Percentiles rank a stretch among this genome's conserved stretches.
Conservation (phyloP, 441 rosid species). For the Omphalea diandra region DNA sequence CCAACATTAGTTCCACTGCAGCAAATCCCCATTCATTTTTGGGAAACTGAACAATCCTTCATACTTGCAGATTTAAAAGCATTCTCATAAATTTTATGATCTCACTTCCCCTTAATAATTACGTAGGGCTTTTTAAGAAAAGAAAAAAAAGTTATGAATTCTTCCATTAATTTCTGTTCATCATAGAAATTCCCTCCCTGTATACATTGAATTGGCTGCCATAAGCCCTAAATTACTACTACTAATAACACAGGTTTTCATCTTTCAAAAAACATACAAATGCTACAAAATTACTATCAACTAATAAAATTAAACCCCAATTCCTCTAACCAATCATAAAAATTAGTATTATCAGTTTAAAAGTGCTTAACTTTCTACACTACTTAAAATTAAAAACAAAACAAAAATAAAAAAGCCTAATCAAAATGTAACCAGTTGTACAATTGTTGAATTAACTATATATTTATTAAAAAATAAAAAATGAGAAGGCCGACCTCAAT, state of each 20-base stretch:
- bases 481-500: slow-evolving; percentile 11
- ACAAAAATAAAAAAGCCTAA: not conserved
- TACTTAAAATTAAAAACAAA: not conserved
- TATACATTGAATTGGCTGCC: not conserved
- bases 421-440: not conserved
- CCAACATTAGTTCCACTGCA: not conserved
- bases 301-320: not conserved
- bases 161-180: no score
- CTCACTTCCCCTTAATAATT: not conserved
- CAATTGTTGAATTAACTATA: not conserved
- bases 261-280: not conserved
- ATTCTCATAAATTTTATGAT: no score
- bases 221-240: not conserved
- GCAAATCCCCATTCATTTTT: not conserved
- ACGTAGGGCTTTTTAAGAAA: no score
- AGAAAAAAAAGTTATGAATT: no score
- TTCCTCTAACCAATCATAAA: not conserved
- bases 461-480: not conserved
- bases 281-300: not conserved
- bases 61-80: no score
- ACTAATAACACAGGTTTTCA: not conserved
- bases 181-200: no score
- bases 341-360: not conserved
- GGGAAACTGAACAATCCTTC: not conserved
- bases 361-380: not conserved